Conservation (phyloP, 495 filamentous ascomycete species). For the Hypoxylon rickii region DNA sequence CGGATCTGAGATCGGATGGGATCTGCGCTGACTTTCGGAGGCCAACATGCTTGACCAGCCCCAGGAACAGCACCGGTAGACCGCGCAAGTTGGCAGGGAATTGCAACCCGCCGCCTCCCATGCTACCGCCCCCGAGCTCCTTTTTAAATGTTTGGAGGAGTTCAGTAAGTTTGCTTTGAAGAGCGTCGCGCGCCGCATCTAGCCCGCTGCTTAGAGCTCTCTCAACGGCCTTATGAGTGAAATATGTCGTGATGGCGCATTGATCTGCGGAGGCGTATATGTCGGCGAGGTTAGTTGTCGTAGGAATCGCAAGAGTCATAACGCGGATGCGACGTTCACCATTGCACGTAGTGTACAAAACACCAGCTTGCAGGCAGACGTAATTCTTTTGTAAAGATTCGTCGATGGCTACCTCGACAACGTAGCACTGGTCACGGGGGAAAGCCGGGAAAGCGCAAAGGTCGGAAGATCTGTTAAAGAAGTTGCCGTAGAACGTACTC, state of each 20-base stretch:
- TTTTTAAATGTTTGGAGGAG: slow-evolving; percentile 94
- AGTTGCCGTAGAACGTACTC: slow-evolving; percentile 98
- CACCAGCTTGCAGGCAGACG: slow-evolving; percentile 93
- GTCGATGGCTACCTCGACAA: slow-evolving; percentile 98
- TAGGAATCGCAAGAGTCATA: slow-evolving; percentile 89
- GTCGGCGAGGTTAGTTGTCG: slow-evolving; percentile 85
- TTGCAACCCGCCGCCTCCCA: slow-evolving; percentile 88
- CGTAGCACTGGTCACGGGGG: slow-evolving; percentile 94
- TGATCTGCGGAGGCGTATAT: slow-evolving; percentile 95
- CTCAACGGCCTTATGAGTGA: slow-evolving; percentile 97
- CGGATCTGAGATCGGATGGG: slow-evolving; percentile 91
- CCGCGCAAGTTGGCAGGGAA: slow-evolving; percentile 91
- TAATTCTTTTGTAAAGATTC: slow-evolving; percentile 92
- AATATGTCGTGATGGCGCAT: slow-evolving; percentile 88
- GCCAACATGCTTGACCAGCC: slow-evolving; percentile 93
- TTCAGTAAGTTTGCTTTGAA: slow-evolving; percentile 91
- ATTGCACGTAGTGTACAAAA: slow-evolving; percentile 97
- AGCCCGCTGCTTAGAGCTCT: slow-evolving; percentile 81
- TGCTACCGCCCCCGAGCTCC: slow-evolving; percentile 93
- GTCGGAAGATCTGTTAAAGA: slow-evolving; percentile 97
- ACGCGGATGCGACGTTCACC: slow-evolving; percentile 94
- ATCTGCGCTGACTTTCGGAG: slow-evolving; percentile 95
- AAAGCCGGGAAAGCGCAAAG: slow-evolving; percentile 98
- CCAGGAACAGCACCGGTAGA: slow-evolving; percentile 87
- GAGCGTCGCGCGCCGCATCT: slow-evolving; percentile 85